A percentile compares a stretch with the other conserved stretches of the same genome.
phyloP scores from a whole-genome alignment of 768 basidiomycete genomes.

The Suillus spraguei region DNA sequence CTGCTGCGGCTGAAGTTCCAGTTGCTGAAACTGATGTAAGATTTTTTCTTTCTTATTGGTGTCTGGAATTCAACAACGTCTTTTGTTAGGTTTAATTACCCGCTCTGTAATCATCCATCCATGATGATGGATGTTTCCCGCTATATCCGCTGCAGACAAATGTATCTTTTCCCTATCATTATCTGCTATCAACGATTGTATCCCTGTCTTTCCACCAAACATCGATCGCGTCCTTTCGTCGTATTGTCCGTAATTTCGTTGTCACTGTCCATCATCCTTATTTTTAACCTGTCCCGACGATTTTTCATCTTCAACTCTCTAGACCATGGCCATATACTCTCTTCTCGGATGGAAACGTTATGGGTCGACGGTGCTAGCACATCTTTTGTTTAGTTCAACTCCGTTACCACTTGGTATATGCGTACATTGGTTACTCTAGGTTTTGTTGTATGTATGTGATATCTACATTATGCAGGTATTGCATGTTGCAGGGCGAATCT shows the following conservation, averaged over 20 bases:
- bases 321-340: constrained; percentile 12
- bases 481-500: constrained; percentile 4
- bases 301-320: constrained; percentile 16
- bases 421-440: constrained; percentile 25
- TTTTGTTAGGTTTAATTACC: constrained; percentile 24
- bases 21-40: constrained; percentile 31
- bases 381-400: constrained; percentile 20
- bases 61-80: constrained; percentile 1
- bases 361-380: constrained; percentile 9
- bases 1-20: constrained; percentile 34
- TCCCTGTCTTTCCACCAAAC: constrained; percentile 12
- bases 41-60: constrained; percentile 11
- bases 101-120: constrained; percentile 18
- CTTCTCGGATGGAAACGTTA: constrained; percentile 12
- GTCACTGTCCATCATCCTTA: constrained; percentile 17
- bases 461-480: constrained; percentile 13
- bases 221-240: constrained; percentile 18
- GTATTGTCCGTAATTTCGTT: constrained; percentile 19
- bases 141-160: constrained; percentile 29
- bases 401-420: constrained; percentile 19
- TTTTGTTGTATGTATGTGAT: constrained; percentile 9
- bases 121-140: constrained; percentile 16
- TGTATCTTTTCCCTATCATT: constrained; percentile 37
- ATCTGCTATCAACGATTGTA: constrained; percentile 35
- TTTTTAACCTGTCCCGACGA: constrained; percentile 29